These are phyloP conservation scores for Podospora fimiseda DNA, from an alignment of 495 filamentous ascomycete species.

Conservation along the genomic window DNA sequence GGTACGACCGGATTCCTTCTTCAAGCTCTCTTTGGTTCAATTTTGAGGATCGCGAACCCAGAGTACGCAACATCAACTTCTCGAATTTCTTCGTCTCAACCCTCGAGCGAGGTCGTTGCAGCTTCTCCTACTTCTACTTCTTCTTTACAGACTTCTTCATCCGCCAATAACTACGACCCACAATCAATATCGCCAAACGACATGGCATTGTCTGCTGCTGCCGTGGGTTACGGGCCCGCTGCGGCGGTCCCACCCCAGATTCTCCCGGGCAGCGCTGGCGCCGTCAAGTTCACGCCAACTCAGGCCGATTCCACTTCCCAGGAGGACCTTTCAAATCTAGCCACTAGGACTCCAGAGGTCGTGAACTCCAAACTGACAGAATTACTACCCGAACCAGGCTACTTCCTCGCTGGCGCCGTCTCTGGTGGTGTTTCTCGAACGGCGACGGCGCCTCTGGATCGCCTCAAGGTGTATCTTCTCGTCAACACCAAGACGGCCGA, in stretches of 20 bases:
- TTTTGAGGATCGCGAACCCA: constrained; percentile 51
- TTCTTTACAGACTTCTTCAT: background rate
- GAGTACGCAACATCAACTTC: too few relatives aligned
- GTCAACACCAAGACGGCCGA: constrained; percentile 67
- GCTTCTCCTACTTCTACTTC: constrained; percentile 1
- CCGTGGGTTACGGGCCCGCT: constrained; percentile 10
- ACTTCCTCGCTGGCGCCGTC: constrained; percentile 90
- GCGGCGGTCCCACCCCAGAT: constrained; percentile 10
- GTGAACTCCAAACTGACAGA: constrained; percentile 46
- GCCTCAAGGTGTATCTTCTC: constrained; percentile 94
- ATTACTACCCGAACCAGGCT: constrained; percentile 68
- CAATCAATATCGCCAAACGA: constrained; percentile 7
- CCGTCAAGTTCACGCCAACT: constrained; percentile 4
- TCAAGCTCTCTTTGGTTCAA: constrained; percentile 57
- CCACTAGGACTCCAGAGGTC: constrained; percentile 24
- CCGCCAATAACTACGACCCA: constrained; percentile 1
- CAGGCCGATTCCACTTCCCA: background rate
- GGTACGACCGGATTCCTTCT: constrained; percentile 84
- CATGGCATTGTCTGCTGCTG: constrained; percentile 13
- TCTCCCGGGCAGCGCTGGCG: constrained; percentile 5
- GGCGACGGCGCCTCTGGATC: constrained; percentile 90
- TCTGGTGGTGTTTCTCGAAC: constrained; percentile 90
- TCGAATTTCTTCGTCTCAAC: too few relatives aligned
- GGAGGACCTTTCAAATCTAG: constrained; percentile 20
- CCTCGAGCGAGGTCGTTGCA: background rate